A percentile compares a stretch with the other conserved stretches of the same genome.
These are phyloP conservation scores for Ilex asprella DNA, from an alignment of 257 asterid species.

Conservation along the genomic window DNA sequence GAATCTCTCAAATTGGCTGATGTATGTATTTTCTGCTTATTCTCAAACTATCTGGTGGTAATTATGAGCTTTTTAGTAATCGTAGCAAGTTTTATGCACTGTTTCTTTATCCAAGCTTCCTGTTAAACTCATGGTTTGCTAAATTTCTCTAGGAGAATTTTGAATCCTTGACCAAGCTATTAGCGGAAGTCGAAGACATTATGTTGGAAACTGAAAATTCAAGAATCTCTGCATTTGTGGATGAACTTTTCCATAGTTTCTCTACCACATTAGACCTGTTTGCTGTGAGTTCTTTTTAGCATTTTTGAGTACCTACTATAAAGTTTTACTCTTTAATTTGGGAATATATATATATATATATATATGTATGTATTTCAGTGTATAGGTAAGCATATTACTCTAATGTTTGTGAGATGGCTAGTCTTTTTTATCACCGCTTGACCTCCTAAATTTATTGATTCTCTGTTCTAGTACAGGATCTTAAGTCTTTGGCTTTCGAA, in stretches of 20 bases:
- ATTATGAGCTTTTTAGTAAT: neutral
- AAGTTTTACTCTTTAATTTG: constrained; percentile 2
- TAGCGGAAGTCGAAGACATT: constrained; percentile 47
- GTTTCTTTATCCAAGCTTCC: neutral
- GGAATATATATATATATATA: constrained; percentile 1
- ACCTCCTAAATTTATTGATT: constrained; percentile 7
- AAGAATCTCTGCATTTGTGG: constrained; percentile 46
- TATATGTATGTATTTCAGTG: constrained; percentile 3
- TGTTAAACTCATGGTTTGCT: neutral
- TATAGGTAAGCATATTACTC: neutral
- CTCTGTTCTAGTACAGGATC: constrained; percentile 46
- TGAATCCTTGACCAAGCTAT: constrained; percentile 36
- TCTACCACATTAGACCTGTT: constrained; percentile 32
- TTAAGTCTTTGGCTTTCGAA: constrained; percentile 44
- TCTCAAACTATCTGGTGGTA: neutral
- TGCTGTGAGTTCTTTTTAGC: constrained; percentile 44
- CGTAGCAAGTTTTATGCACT: neutral
- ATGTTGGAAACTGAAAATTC: constrained; percentile 56
- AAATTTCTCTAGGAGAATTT: constrained; percentile 47
- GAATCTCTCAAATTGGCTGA: constrained; percentile 33
- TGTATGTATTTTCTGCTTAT: neutral
- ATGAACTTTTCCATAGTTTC: constrained; percentile 43
- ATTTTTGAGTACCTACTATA: constrained; percentile 14
- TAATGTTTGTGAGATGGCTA: neutral
- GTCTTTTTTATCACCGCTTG: neutral